Evolutionary conservation across 1,284 basidiomycete species (phyloP), one percentile per base, ranked within the genome.

Genomic region (Malassezia vespertilionis): DNA sequence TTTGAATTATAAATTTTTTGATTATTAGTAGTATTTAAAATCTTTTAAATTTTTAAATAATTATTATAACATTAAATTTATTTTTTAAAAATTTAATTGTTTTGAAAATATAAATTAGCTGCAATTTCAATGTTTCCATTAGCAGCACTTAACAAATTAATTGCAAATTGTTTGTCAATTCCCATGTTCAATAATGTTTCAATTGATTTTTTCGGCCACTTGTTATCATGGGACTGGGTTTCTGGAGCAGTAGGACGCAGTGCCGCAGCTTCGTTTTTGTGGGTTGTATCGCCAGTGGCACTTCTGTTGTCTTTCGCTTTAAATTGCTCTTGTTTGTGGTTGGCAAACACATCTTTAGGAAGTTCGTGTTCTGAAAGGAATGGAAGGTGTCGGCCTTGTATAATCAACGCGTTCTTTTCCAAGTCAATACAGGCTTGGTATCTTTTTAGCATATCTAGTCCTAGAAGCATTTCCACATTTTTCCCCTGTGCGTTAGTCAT

Each of bases 371-470:
- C 91, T 1, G 86, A 74, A 9, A 97, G 75, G 76, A 97, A 97
- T 8, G 75, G 73, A 7, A 97, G 82, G 70, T 88, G 83, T 21
- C 83, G 78, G 3, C 80, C 83, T 72, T 88, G 82, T 49, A 97
- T 91, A 22, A 89, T 77, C 14, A 97, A 78, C 10, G 84, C 83
- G 61, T 83, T 81, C 71, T 86, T 86, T 51, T 81, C 77, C 21
- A 97, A 79, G 72, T 97, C 93, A 67, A 97, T 95, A 61, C 81
- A 84, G 8, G 89, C 90, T 71, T 95, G 89, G 68, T 95, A 87
- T 1, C 89, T 83, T 73, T 91, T 96, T 45, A 97, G 80, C 93
- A 97, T 97, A 75, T 97, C 91, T 15, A 97, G 77, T 4, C 91
- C 93, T 43, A 97, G 84, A 2, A 97, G 76, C 17, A 97, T 79